phyloP scores from a whole-genome alignment of 139 green algal species.

The Nannochloris sp. region DNA sequence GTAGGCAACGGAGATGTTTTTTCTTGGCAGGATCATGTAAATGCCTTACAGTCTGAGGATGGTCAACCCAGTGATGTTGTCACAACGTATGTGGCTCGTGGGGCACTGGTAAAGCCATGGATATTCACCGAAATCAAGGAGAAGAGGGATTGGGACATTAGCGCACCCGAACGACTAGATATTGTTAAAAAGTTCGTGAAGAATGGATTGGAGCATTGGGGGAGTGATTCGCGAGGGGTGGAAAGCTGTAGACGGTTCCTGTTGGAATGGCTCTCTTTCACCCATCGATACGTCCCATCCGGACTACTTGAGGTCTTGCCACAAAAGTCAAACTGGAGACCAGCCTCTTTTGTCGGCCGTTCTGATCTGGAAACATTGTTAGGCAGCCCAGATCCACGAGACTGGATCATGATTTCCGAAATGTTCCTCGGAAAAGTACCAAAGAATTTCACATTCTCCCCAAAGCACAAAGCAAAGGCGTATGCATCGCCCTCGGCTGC shows the following conservation, averaged over 20 bases:
- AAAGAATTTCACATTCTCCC: constrained; percentile 59
- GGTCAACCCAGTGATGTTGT: constrained; percentile 43
- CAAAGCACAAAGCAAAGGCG: constrained; percentile 77
- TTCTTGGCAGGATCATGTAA: constrained; percentile 65
- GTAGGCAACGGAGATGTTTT: constrained; percentile 94
- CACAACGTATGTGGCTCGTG: constrained; percentile 82
- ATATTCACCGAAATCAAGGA: constrained; percentile 96
- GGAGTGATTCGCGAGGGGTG: constrained; percentile 77
- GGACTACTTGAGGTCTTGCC: constrained; percentile 81
- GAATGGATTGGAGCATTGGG: constrained; percentile 91
- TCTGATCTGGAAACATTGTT: constrained; percentile 84
- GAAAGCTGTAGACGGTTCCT: constrained; percentile 90
- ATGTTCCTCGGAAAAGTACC: constrained; percentile 84
- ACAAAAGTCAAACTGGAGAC: constrained; percentile 63
- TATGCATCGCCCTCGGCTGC: constrained; percentile 1
- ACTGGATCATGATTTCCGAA: constrained; percentile 79
- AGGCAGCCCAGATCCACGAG: constrained; percentile 43
- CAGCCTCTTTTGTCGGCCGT: constrained; percentile 50
- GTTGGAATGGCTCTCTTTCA: constrained; percentile 92
- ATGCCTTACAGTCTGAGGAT: constrained; percentile 52
- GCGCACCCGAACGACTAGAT: constrained; percentile 78
- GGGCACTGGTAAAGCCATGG: constrained; percentile 98
- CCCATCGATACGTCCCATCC: constrained; percentile 91
- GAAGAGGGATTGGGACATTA: constrained; percentile 93
- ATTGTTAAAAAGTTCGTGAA: constrained; percentile 63